These are phyloP conservation scores for Trichosporon sp. DNA, from an alignment of 1,284 basidiomycete genomes.

Conservation along the genomic window DNA sequence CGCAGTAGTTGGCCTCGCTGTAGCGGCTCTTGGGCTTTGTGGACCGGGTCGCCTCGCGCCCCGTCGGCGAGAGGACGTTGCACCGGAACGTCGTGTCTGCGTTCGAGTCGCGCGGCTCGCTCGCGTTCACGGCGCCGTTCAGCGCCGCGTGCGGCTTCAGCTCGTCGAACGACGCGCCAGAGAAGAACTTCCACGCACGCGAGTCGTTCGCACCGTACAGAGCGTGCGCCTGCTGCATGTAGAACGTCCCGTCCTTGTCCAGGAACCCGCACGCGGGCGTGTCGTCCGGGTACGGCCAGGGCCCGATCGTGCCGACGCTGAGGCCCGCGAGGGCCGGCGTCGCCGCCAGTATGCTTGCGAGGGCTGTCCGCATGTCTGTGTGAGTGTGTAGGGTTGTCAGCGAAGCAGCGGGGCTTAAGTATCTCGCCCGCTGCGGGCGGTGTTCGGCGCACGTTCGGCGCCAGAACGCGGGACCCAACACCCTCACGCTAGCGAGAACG, in stretches of 20 bases:
- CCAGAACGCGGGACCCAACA: too few species aligned
- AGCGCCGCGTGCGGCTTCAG: not conserved
- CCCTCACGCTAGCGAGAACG: too few species aligned
- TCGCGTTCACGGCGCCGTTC: slow-evolving; percentile 4
- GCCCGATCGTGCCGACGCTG: slow-evolving; percentile 3
- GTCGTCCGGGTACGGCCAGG: slow-evolving; percentile 12
- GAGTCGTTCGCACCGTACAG: not conserved
- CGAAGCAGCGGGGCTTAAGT: too few species aligned
- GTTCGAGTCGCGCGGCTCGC: slow-evolving; percentile 14
- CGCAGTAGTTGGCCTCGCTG: slow-evolving; percentile 17
- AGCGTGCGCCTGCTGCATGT: slow-evolving; percentile 9
- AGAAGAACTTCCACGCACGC: slow-evolving; percentile 13
- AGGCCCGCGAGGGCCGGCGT: not conserved
- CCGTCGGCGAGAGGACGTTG: slow-evolving; percentile 13
- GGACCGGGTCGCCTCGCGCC: not conserved
- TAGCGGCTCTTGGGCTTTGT: not conserved
- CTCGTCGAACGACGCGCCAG: slow-evolving; percentile 9
- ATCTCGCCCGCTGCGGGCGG: too few species aligned
- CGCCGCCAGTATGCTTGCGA: too few species aligned
- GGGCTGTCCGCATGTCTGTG: too few species aligned
- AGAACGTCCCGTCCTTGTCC: slow-evolving; percentile 16
- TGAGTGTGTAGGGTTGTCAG: too few species aligned
- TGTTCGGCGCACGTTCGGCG: too few species aligned
- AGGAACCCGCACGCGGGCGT: slow-evolving; percentile 11
- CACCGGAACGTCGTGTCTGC: slow-evolving; percentile 18